Evolutionary conservation across 129 eudicot species (phyloP).

Genomic region (Helianthus tuberosus): DNA sequence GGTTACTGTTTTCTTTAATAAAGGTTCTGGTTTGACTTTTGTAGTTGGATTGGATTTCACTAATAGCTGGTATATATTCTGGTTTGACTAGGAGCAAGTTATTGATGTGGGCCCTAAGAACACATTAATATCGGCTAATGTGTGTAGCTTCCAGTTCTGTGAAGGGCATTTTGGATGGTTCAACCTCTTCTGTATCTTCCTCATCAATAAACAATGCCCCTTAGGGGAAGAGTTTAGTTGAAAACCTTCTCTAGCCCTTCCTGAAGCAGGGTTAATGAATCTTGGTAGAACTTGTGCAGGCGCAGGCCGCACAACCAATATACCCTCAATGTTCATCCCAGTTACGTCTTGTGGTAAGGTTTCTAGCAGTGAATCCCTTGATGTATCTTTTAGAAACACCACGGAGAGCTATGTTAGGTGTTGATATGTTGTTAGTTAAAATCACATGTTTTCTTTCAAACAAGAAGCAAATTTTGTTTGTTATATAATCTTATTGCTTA

Average conservation of each 20-base stretch:
- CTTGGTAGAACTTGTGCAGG: constrained; percentile 53
- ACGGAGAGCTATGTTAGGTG: constrained; percentile 62
- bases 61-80: too few species aligned
- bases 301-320: constrained; percentile 20
- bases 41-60: too few species aligned
- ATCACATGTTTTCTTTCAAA: too few species aligned
- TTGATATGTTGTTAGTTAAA: constrained; percentile 32
- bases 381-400: constrained; percentile 57
- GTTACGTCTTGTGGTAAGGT: constrained; percentile 47
- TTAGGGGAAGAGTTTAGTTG: too few species aligned
- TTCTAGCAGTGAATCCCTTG: constrained; percentile 56
- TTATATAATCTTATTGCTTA: too few species aligned
- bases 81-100: constrained; percentile 49
- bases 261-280: too few species aligned
- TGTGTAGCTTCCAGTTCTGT: constrained; percentile 48
- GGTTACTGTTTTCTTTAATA: too few species aligned
- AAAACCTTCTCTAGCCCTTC: too few species aligned
- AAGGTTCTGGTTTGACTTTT: too few species aligned
- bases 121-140: constrained; percentile 41
- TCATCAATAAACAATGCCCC: too few species aligned
- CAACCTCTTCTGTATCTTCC: not conserved
- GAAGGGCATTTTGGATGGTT: constrained; percentile 41
- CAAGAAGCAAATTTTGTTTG: too few species aligned
- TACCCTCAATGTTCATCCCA: constrained; percentile 52
- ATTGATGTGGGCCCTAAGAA: constrained; percentile 69